phyloP scores from a whole-genome alignment of 2,329 filamentous ascomycete genomes.

The Ambrosiella xylebori region DNA sequence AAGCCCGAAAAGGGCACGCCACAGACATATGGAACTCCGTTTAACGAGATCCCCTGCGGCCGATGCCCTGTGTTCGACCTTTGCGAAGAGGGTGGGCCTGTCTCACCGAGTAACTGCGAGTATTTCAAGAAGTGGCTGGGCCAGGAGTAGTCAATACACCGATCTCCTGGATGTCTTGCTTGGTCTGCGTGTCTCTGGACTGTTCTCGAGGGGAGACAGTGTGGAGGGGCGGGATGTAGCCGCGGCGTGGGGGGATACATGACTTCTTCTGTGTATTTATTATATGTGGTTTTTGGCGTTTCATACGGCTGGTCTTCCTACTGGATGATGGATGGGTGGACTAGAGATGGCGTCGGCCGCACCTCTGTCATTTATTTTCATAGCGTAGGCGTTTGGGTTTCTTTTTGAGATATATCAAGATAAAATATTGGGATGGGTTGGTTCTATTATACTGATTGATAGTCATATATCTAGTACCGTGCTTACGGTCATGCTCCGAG shows the following conservation, averaged over 20 bases:
- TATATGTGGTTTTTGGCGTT: neutral
- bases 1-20: conserved; percentile 22
- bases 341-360: too few species aligned
- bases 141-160: conserved; percentile 20
- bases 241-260: neutral
- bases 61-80: conserved; percentile 84
- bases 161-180: conserved; percentile 1
- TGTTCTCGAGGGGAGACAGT: neutral
- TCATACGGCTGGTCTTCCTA: too few species aligned
- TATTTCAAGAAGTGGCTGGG: conserved; percentile 80
- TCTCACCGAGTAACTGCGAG: conserved; percentile 76
- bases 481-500: too few species aligned
- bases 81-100: conserved; percentile 77
- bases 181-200: neutral
- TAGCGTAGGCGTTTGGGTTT: conserved; percentile 12
- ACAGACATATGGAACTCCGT: conserved; percentile 44
- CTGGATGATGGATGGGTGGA: too few species aligned
- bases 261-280: conserved; percentile 2
- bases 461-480: neutral
- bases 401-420: conserved; percentile 9
- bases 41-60: conserved; percentile 81
- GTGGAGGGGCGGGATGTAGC: neutral
- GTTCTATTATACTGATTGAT: conserved; percentile 8
- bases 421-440: conserved; percentile 2
- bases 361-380: conserved; percentile 5